phyloP scores from a whole-genome alignment of 2,329 filamentous ascomycete species.

The Botrytis tulipae region DNA sequence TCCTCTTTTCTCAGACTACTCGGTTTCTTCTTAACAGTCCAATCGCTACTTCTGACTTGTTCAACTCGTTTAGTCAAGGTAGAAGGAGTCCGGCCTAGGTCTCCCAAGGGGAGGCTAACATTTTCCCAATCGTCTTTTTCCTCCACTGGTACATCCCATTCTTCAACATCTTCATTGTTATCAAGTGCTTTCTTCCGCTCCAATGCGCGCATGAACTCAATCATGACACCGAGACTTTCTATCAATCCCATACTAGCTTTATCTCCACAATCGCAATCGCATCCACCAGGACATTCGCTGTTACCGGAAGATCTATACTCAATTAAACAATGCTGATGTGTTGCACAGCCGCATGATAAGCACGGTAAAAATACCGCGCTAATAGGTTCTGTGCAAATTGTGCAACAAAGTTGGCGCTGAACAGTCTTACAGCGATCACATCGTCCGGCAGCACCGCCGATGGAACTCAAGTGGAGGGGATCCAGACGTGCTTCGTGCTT shows the following conservation, averaged over 20 bases:
- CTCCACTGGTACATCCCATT: constrained; percentile 27
- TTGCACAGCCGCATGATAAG: constrained; percentile 60
- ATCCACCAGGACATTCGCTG: constrained; percentile 59
- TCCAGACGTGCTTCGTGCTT: constrained; percentile 62
- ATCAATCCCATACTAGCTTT: constrained; percentile 57
- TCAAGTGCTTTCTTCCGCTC: constrained; percentile 22
- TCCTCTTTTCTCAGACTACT: constrained; percentile 37
- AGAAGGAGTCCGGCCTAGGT: constrained; percentile 32
- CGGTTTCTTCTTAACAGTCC: constrained; percentile 34
- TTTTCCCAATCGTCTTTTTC: constrained; percentile 34
- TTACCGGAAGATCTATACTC: constrained; percentile 42
- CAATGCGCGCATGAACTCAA: constrained; percentile 33
- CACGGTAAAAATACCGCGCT: constrained; percentile 60
- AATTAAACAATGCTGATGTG: constrained; percentile 53
- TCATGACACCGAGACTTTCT: constrained; percentile 55
- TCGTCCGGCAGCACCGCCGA: constrained; percentile 47
- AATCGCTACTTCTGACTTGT: constrained; percentile 35
- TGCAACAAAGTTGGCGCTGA: constrained; percentile 59
- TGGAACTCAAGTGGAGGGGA: constrained; percentile 46
- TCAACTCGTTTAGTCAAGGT: constrained; percentile 34
- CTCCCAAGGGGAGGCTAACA: constrained; percentile 26
- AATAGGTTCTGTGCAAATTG: constrained; percentile 61
- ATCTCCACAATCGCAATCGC: constrained; percentile 61
- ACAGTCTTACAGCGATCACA: constrained; percentile 51
- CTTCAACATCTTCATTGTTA: constrained; percentile 27